phyloP scores from a whole-genome alignment of 1,139 yeast species.

The Kurtzmaniella quercitrusa region DNA sequence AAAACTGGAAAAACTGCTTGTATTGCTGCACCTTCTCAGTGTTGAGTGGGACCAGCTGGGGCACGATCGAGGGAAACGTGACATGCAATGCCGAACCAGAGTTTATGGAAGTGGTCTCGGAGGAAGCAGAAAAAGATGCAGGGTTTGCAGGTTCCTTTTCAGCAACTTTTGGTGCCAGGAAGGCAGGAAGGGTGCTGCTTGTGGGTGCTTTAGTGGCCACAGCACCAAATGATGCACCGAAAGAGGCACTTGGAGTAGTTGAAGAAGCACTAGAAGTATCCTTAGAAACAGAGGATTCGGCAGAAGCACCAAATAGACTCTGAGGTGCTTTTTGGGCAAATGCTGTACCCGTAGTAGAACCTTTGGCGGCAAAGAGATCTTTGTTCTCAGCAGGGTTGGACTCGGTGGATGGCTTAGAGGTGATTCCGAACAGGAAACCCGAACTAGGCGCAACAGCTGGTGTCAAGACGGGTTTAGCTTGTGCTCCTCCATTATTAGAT shows the following conservation, averaged over 20 bases:
- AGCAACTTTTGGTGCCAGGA: neutral
- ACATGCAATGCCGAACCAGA: neutral
- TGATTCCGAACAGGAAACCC: slow-evolving; percentile 3
- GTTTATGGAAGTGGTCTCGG: neutral
- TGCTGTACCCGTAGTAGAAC: too few species aligned
- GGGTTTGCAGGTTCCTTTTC: neutral
- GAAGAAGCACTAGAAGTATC: too few species aligned
- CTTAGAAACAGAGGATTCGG: too few species aligned
- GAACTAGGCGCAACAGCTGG: neutral
- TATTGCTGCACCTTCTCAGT: neutral
- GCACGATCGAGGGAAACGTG: neutral
- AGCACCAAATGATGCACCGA: too few species aligned
- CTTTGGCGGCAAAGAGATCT: neutral
- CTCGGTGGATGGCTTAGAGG: neutral
- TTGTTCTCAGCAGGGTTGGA: slow-evolving; percentile 1
- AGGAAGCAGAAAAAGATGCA: neutral
- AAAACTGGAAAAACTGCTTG: neutral
- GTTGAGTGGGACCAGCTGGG: neutral
- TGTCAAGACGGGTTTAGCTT: too few species aligned
- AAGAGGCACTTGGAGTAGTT: too few species aligned
- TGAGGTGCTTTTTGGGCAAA: too few species aligned
- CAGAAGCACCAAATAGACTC: neutral
- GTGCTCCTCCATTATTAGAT: too few species aligned
- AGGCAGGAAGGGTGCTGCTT: too few species aligned
- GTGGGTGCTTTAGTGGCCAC: too few species aligned